These are phyloP conservation scores for Symmetrospora coprosmae DNA, from an alignment of 768 basidiomycete genomes.

Conservation along the genomic window DNA sequence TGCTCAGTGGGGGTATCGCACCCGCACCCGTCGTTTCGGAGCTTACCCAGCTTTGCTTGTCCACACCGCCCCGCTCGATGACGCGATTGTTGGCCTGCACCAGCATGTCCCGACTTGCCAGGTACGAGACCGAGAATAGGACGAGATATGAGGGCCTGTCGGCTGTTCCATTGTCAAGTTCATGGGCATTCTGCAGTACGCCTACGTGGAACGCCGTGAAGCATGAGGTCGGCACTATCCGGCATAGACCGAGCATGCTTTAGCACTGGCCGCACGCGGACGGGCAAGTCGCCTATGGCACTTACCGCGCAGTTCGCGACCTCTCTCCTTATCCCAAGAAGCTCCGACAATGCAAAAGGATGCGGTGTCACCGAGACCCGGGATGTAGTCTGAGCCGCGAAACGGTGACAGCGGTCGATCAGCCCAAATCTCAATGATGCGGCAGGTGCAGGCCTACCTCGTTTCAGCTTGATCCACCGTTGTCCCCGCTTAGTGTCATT, in stretches of 20 bases:
- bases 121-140: constrained; percentile 1
- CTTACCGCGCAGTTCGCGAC: constrained; percentile 57
- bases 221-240: constrained; percentile 53
- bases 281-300: not conserved
- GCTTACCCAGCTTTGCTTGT: not conserved
- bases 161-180: constrained; percentile 29
- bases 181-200: constrained; percentile 45
- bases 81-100: not conserved
- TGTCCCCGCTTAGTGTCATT: constrained; percentile 43
- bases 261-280: constrained; percentile 16
- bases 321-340: constrained; percentile 54
- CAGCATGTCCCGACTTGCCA: not conserved
- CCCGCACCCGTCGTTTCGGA: not conserved
- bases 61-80: not conserved
- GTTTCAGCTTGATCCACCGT: constrained; percentile 66
- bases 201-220: constrained; percentile 73
- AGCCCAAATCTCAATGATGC: not conserved
- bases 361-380: constrained; percentile 62
- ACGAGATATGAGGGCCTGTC: constrained; percentile 1
- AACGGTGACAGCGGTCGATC: no score
- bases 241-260: constrained; percentile 2
- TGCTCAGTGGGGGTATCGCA: not conserved
- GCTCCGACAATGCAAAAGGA: constrained; percentile 67
- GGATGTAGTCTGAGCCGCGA: constrained; percentile 54
- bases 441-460: constrained; percentile 15